Base-by-base conservation (phyloP, 2,329 filamentous ascomycete genomes). In the Pseudopithomyces maydicus region DNA sequence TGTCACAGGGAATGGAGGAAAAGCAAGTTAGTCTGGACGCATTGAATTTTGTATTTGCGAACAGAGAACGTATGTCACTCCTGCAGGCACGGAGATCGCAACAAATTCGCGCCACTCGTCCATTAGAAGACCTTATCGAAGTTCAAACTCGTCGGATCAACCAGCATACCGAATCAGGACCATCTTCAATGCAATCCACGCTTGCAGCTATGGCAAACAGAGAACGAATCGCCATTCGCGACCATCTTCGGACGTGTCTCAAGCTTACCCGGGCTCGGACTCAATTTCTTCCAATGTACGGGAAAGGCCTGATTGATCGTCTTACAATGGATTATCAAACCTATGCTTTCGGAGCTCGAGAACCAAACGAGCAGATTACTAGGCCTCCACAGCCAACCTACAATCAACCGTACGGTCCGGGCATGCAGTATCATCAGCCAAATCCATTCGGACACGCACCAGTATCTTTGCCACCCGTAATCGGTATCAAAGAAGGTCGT, bases 251-350 rank as follows among this genome's bases (percentile, higher is more conserved):
- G 68, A 88, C 91, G 61, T 90, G 87, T 58, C 85, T 93, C 20
- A 92, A 92, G 65, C 80, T 96, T 20, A 96, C 96, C 65, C 88
- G 88, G 0, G 83, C 95, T 23, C 89, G 92, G 2, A 89, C 92
- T 33, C 90, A 95, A 65, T 88, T 90, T 61, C 85, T 85, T 33
- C 92, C 93, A 0, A 84, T 97, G 1, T 97, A 94, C 69, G 92
- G 92, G 46, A 88, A 86, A 64, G 87, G 87, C 42, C 78, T 97
- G n/a, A 80, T 94, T n/a, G 84, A 92, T 26, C 82, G 90, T 23
- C 78, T 96, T 38, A 90, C 87, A 0, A 79, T 94, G 32, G 85
- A 74, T 53, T 72, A 75, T 62, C 62, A 71, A 38, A 66, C 71
- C 35, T 66, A 67, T n/a, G 68, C 66, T 1, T 74, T 75, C 49